Evolutionary conservation across 202 grass and related monocot species (phyloP).

Genomic region (Brachypodium distachyon): DNA sequence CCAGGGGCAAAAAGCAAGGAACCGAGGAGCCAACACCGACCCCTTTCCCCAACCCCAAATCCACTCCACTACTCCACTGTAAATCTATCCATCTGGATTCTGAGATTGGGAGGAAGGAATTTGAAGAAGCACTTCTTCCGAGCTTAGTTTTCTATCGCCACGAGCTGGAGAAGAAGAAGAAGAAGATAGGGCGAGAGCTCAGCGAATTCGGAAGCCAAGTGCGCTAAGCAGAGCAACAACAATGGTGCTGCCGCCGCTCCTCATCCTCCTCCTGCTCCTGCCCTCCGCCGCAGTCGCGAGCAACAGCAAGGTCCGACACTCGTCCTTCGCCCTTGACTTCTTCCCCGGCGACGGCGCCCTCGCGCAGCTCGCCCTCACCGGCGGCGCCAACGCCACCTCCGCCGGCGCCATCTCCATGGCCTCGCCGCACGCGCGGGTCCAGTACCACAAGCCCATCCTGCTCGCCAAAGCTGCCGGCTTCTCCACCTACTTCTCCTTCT

Average conservation of each 20-base stretch:
- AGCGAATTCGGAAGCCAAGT: background rate
- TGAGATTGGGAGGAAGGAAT: background rate
- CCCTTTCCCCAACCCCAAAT: background rate
- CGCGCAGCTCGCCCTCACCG: slow-evolving; percentile 43
- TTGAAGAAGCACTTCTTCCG: background rate
- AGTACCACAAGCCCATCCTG: slow-evolving; percentile 35
- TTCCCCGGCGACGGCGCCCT: slow-evolving; percentile 33
- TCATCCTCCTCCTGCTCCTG: background rate
- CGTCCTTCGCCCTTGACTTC: slow-evolving; percentile 51
- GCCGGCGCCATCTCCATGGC: slow-evolving; percentile 25
- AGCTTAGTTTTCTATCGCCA: too few relatives aligned
- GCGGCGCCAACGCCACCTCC: slow-evolving; percentile 30
- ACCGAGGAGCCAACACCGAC: too few relatives aligned
- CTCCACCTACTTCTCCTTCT: slow-evolving; percentile 83
- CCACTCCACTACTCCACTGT: background rate
- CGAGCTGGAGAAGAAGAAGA: background rate
- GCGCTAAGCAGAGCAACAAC: background rate
- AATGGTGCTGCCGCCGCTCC: background rate
- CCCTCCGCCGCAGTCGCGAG: background rate
- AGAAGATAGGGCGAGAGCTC: background rate
- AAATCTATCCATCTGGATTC: background rate
- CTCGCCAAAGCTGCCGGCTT: slow-evolving; percentile 20
- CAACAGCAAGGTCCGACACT: background rate
- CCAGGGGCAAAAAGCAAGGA: too few relatives aligned
- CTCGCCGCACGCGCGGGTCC: slow-evolving; percentile 19